Conservation (phyloP, 2,329 filamentous ascomycete genomes). For the Sarocladiaceae sp. region DNA sequence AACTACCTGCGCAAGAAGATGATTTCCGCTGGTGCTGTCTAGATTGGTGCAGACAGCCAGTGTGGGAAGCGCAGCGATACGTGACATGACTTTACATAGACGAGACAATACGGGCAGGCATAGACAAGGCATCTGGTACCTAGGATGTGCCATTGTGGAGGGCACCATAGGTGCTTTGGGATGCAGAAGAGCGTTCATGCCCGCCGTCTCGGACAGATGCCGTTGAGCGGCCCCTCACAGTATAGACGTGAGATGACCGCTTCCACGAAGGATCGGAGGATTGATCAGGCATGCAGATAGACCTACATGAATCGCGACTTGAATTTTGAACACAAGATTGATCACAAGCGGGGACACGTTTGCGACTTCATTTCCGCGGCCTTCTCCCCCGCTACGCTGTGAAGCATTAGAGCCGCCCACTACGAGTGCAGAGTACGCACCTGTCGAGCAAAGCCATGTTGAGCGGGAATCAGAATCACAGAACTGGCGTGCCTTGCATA, state of each 20-base stretch:
- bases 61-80: constrained; percentile 8
- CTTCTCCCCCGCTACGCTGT: no score
- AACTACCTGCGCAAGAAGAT: constrained; percentile 99
- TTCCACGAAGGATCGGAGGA: neutral
- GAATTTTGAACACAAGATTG: no score
- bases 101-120: constrained; percentile 7
- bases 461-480: no score
- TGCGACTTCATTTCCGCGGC: neutral
- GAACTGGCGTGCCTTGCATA: no score
- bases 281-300: constrained; percentile 5
- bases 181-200: constrained; percentile 2
- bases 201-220: constrained; percentile 6
- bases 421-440: no score
- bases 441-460: no score
- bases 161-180: neutral
- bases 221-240: constrained; percentile 8
- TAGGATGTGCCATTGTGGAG: neutral
- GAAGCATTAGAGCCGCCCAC: no score
- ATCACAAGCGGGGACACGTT: no score
- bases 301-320: constrained; percentile 8
- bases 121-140: constrained; percentile 1
- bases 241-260: constrained; percentile 3
- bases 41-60: constrained; percentile 29
- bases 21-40: constrained; percentile 80
- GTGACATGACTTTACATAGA: constrained; percentile 10